phyloP scores from a whole-genome alignment of 2,329 filamentous ascomycete species.

The Xylariaceae sp. region DNA sequence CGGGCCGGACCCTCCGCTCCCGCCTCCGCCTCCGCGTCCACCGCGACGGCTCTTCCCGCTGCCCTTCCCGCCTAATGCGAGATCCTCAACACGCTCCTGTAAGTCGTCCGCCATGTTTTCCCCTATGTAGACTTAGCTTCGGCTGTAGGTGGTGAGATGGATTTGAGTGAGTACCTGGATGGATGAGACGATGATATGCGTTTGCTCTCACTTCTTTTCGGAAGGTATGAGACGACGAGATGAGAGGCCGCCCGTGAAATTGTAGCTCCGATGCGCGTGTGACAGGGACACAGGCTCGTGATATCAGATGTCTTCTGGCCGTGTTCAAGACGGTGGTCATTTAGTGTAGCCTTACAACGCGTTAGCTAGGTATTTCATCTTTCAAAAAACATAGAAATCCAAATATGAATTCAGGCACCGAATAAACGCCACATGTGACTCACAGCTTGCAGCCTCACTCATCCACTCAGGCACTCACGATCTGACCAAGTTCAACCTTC shows the following conservation, averaged over 20 bases:
- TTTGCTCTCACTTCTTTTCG: neutral
- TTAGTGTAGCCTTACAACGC: neutral
- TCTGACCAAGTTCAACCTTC: too few relatives aligned
- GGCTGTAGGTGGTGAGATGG: neutral
- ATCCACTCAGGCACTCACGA: too few relatives aligned
- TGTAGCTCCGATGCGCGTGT: neutral
- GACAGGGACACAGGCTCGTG: neutral
- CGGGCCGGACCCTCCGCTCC: constrained; percentile 32
- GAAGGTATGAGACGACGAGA: neutral
- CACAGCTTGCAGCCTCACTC: too few relatives aligned
- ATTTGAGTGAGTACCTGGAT: neutral
- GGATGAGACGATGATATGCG: neutral
- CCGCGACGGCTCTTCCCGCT: constrained; percentile 8
- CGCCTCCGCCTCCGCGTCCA: constrained; percentile 23
- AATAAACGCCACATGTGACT: too few relatives aligned
- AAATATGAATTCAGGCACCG: neutral
- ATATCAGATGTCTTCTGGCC: neutral
- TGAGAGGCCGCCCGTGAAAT: neutral
- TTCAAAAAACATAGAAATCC: neutral
- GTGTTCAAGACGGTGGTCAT: neutral
- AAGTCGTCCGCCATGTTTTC: constrained; percentile 12
- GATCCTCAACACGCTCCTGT: constrained; percentile 8
- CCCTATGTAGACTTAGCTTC: neutral
- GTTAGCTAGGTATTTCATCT: neutral
- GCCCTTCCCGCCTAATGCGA: neutral